Evolutionary conservation across 768 basidiomycete species (phyloP).

Genomic region (Auricularia sp.): DNA sequence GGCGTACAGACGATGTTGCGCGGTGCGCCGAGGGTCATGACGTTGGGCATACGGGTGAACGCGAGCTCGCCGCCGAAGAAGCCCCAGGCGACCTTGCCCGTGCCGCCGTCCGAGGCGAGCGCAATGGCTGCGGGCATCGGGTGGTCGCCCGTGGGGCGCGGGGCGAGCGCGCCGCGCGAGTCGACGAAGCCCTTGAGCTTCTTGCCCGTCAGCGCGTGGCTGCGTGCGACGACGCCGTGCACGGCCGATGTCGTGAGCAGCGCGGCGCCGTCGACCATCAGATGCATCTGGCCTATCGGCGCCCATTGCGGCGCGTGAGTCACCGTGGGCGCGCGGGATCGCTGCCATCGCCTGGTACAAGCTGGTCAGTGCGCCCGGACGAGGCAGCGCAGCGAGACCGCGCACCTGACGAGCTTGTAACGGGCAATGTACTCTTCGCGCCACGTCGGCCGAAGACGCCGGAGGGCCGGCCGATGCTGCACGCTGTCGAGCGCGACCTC

Average conservation of each 20-base stretch:
- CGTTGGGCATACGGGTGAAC: constrained; percentile 44
- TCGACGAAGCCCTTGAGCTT: not conserved
- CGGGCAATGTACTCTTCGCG: constrained; percentile 56
- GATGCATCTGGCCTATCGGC: constrained; percentile 45
- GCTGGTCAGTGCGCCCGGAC: not conserved
- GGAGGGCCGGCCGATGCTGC: constrained; percentile 18
- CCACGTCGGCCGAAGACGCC: constrained; percentile 59
- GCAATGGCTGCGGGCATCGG: constrained; percentile 13
- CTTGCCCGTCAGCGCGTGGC: constrained; percentile 51
- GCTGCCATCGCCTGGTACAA: constrained; percentile 53
- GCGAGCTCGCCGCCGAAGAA: constrained; percentile 59
- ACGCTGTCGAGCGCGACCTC: constrained; percentile 44
- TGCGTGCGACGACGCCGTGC: constrained; percentile 66
- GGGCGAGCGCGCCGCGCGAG: not conserved
- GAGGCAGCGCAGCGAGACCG: not conserved
- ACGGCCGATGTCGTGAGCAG: constrained; percentile 54
- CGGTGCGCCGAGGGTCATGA: constrained; percentile 44
- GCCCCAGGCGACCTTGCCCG: constrained; percentile 67
- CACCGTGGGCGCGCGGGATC: constrained; percentile 48
- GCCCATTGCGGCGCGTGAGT: constrained; percentile 58
- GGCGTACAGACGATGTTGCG: constrained; percentile 34
- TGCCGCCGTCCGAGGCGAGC: constrained; percentile 51
- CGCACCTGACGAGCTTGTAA: constrained; percentile 45
- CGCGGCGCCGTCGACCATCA: constrained; percentile 40
- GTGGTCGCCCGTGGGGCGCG: constrained; percentile 4